phyloP scores from a whole-genome alignment of 192 early-diverging fungal genomes.

The Coemansia sp. region DNA sequence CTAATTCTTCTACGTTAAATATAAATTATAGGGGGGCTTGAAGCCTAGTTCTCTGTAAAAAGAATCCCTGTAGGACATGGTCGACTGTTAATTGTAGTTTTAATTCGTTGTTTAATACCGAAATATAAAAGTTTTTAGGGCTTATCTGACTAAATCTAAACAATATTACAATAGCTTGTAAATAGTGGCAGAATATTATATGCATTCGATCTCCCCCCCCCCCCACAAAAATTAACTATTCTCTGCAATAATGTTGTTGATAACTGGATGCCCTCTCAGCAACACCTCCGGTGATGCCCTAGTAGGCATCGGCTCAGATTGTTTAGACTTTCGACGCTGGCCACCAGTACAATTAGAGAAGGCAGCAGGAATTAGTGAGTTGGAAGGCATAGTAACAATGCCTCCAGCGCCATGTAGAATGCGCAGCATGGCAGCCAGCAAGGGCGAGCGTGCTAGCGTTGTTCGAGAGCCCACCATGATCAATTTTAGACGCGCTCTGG shows the following conservation, averaged over 20 bases:
- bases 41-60: not conserved
- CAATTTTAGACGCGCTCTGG: conserved; percentile 83
- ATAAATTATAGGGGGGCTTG: too few species aligned
- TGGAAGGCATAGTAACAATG: conserved; percentile 28
- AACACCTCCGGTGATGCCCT: conserved; percentile 16
- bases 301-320: not conserved
- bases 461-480: conserved; percentile 81
- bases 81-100: not conserved
- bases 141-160: not conserved
- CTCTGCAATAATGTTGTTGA: conserved; percentile 35
- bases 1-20: too few species aligned
- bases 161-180: not conserved
- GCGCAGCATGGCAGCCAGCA: conserved; percentile 59
- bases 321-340: not conserved
- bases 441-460: conserved; percentile 62
- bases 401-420: conserved; percentile 15
- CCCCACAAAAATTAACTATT: not conserved
- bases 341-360: not conserved
- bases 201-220: not conserved
- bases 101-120: not conserved
- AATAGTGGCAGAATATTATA: not conserved
- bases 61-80: not conserved
- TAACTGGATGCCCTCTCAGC: conserved; percentile 23
- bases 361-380: conserved; percentile 14
- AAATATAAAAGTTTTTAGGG: not conserved